Evolutionary conservation across 1,284 basidiomycete species (phyloP).

Genomic region (Grifola frondosa): DNA sequence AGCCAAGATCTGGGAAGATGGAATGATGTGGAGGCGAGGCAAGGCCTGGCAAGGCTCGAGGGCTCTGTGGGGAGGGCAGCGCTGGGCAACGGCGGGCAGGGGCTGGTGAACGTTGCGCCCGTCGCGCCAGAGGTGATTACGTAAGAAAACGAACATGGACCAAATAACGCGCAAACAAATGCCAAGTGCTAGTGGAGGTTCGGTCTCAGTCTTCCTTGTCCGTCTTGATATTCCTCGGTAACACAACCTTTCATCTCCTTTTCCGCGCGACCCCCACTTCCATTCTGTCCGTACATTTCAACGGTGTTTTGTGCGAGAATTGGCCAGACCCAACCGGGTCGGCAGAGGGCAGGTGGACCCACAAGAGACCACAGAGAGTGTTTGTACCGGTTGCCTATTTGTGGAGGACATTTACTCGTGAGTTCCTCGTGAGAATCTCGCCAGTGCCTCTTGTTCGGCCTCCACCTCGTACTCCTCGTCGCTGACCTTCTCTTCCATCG

Average conservation of each 20-base stretch:
- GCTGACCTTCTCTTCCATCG: slow-evolving; percentile 28
- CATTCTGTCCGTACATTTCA: not conserved
- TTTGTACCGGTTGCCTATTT: slow-evolving; percentile 25
- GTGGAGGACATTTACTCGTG: slow-evolving; percentile 20
- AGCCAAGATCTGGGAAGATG: too few species aligned
- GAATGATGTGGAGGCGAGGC: too few species aligned
- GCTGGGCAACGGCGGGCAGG: too few species aligned
- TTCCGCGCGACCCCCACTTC: slow-evolving; percentile 1
- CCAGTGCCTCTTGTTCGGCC: slow-evolving; percentile 20
- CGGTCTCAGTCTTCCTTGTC: slow-evolving; percentile 6
- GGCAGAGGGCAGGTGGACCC: slow-evolving; percentile 27
- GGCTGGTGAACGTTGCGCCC: too few species aligned
- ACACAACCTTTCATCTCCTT: slow-evolving; percentile 20
- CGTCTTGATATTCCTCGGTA: slow-evolving; percentile 14
- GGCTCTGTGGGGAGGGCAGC: too few species aligned
- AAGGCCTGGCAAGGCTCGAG: too few species aligned
- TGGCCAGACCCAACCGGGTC: slow-evolving; percentile 2
- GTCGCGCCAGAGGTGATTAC: slow-evolving; percentile 13
- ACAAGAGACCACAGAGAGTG: slow-evolving; percentile 26
- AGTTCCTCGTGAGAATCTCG: slow-evolving; percentile 27
- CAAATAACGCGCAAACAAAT: slow-evolving; percentile 36
- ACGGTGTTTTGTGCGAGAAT: not conserved
- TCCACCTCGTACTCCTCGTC: slow-evolving; percentile 13
- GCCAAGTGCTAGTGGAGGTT: slow-evolving; percentile 10
- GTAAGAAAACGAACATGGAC: slow-evolving; percentile 31